Percentiles rank a stretch among this genome's conserved stretches.
phyloP scores from a whole-genome alignment of 2,329 filamentous ascomycete species.

The Dendrostoma leiphaemia region DNA sequence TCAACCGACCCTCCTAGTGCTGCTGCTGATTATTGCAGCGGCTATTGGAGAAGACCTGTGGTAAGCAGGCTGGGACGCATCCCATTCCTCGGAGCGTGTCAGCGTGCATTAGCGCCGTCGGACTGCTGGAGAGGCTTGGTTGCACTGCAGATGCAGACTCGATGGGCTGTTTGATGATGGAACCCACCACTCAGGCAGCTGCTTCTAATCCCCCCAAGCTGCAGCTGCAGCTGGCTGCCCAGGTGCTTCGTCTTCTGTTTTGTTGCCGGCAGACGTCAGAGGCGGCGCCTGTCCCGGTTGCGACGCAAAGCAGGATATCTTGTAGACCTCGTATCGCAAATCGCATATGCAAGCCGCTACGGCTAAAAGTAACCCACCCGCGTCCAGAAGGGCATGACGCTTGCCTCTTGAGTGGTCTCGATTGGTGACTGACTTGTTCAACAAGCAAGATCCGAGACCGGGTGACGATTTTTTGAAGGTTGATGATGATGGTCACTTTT shows the following conservation, averaged over 20 bases:
- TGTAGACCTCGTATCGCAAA: constrained; percentile 1
- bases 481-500: no score
- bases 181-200: not conserved
- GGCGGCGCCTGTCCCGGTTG: constrained; percentile 2
- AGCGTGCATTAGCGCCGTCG: constrained; percentile 10
- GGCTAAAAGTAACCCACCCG: no score
- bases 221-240: constrained; percentile 4
- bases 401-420: not conserved
- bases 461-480: no score
- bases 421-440: no score
- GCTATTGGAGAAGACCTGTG: not conserved
- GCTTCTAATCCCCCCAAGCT: constrained; percentile 1
- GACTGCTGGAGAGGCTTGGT: constrained; percentile 4
- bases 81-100: not conserved
- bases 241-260: not conserved
- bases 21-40: not conserved
- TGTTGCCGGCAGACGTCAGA: constrained; percentile 2
- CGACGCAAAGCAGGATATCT: not conserved
- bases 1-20: not conserved
- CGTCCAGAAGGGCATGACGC: not conserved
- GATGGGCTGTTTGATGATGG: constrained; percentile 2
- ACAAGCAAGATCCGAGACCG: no score
- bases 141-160: constrained; percentile 17
- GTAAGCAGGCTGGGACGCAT: not conserved
- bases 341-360: not conserved